Percentiles rank a stretch among this genome's conserved stretches.
Evolutionary conservation across 495 filamentous ascomycete species (phyloP).

Genomic region (Cetradonia linearis): DNA sequence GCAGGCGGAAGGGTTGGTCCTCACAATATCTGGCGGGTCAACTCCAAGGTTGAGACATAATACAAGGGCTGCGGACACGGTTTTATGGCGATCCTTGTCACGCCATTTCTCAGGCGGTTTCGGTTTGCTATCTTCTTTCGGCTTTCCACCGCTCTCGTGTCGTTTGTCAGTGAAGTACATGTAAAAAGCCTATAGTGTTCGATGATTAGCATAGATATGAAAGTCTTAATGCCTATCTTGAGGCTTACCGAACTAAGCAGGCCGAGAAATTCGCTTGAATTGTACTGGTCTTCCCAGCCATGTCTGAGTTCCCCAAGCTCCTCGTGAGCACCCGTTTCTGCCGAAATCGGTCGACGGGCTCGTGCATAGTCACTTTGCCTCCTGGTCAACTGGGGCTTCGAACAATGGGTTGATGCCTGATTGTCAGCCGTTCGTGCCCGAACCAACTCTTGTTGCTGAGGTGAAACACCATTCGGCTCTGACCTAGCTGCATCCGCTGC

Average conservation of each 20-base stretch:
- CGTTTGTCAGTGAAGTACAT: constrained; percentile 99
- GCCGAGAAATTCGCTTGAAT: constrained; percentile 47
- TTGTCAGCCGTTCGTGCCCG: constrained; percentile 5
- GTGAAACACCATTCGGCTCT: not conserved
- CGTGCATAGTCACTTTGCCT: constrained; percentile 64
- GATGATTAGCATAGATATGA: constrained; percentile 6
- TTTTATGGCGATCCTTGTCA: constrained; percentile 93
- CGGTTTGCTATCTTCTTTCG: constrained; percentile 51
- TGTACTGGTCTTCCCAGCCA: constrained; percentile 54
- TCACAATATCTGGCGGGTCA: constrained; percentile 90
- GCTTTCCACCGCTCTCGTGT: constrained; percentile 91
- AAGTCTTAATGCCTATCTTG: not conserved
- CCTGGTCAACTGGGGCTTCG: constrained; percentile 50
- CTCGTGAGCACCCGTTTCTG: not conserved
- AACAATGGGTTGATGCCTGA: constrained; percentile 20
- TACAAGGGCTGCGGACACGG: constrained; percentile 84
- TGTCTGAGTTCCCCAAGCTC: constrained; percentile 43
- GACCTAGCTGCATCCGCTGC: not conserved
- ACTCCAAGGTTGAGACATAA: constrained; percentile 96
- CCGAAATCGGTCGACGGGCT: constrained; percentile 16
- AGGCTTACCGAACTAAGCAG: constrained; percentile 47
- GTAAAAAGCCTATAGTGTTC: constrained; percentile 63
- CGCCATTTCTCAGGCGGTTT: constrained; percentile 83
- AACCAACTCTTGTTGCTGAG: not conserved
- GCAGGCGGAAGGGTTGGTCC: constrained; percentile 84